Base-by-base conservation (phyloP, 768 basidiomycete species). In the Asterophora lycoperdoides region DNA sequence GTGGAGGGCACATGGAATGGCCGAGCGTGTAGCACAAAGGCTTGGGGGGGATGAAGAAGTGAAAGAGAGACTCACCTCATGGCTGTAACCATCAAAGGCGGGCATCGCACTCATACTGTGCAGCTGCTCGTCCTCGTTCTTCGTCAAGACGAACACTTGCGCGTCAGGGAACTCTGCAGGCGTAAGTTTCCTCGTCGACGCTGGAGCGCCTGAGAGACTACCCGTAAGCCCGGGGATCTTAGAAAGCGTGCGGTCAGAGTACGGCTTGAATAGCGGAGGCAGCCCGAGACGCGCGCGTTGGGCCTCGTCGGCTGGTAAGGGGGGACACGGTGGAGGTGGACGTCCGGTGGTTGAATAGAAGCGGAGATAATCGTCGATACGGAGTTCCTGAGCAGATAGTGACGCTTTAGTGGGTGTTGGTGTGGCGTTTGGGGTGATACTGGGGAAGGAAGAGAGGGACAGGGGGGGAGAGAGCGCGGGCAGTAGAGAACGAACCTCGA, bases 301-400 rank as follows among this genome's bases (percentile, higher is more conserved):
- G n/a, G 48, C 56, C 1, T 71, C 66, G 15, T 68, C 70, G n/a
- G 68, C 62, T 0, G 83, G 83, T 3, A 69, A 60, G 44, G 65
- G 68, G 0, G 80, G 77, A 32, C 69, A 71, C 8, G 81, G 79
- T 13, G 44, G 56, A 3, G 83, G 83, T 4, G 76, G 70, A 34
- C 64, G 58, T 13, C 76, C 73, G 0, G 78, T 78, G 0, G 71
- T 53, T 23, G 55, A 60, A 55, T 79, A 83, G 0, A 77, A 70
- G 17, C 61, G 63, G 23, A 81, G 53, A 54, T 85, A 85, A 58
- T 83, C 82, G 32, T 72, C 65, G 4, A 73, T 54, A 33, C 83
- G 76, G 19, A 71, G 63, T 68, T 84, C 83, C 83, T 84, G 26
- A 34, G 9, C n/a, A 32, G 30, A 32, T 32, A 32, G 6, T 3